phyloP scores from a whole-genome alignment of 2,329 filamentous ascomycete species.

The Neocatenulostroma microsporum region DNA sequence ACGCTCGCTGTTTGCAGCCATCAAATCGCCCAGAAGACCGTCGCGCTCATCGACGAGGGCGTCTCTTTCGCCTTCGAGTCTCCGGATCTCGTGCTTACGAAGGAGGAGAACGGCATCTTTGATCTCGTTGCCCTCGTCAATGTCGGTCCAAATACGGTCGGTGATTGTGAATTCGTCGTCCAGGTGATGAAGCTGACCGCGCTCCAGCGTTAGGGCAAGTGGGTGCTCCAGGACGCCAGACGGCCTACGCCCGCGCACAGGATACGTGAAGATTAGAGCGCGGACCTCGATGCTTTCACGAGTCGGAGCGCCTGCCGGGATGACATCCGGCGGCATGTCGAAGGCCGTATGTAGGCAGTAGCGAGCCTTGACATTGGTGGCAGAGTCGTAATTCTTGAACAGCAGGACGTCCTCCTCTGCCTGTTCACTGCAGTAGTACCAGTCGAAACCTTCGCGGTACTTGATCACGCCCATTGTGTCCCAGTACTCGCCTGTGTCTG shows the following conservation, averaged over 20 bases:
- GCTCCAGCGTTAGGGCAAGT: slow-evolving; percentile 8
- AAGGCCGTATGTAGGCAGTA: slow-evolving; percentile 22
- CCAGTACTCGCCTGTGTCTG: slow-evolving; percentile 14
- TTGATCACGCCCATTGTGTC: slow-evolving; percentile 22
- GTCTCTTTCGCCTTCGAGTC: slow-evolving; percentile 11
- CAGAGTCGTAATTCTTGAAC: slow-evolving; percentile 23
- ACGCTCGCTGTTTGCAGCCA: not conserved
- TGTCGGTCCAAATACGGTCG: slow-evolving; percentile 17
- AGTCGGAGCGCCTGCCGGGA: slow-evolving; percentile 15
- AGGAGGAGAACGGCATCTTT: slow-evolving; percentile 19
- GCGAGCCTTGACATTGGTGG: slow-evolving; percentile 11
- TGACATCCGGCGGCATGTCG: slow-evolving; percentile 16
- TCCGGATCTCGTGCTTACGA: slow-evolving; percentile 14
- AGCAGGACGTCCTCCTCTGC: slow-evolving; percentile 18
- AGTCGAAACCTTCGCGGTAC: slow-evolving; percentile 21
- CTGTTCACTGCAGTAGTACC: slow-evolving; percentile 24
- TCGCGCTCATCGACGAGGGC: slow-evolving; percentile 12
- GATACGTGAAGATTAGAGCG: slow-evolving; percentile 22
- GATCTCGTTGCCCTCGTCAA: slow-evolving; percentile 19
- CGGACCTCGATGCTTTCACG: slow-evolving; percentile 23
- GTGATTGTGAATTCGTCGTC: slow-evolving; percentile 18
- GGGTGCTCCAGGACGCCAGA: slow-evolving; percentile 12
- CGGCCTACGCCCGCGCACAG: slow-evolving; percentile 9
- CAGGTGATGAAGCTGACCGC: slow-evolving; percentile 13
- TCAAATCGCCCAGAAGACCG: slow-evolving; percentile 1